A percentile compares a stretch with the other conserved stretches of the same genome.
phyloP scores from a whole-genome alignment of 1,139 yeast genomes.

The Groenewaldozyma sp. region DNA sequence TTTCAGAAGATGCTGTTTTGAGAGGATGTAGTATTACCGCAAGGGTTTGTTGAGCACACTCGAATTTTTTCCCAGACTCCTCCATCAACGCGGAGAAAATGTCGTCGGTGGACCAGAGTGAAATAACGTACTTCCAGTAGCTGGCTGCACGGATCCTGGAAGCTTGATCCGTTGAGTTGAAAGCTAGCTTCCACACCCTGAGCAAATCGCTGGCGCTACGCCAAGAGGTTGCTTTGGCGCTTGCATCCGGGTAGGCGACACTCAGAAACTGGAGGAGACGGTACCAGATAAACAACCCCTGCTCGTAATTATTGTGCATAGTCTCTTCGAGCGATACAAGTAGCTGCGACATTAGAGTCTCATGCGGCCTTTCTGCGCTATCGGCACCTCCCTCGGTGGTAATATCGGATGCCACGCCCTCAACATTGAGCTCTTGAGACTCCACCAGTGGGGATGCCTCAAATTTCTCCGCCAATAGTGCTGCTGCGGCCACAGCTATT shows the following conservation, averaged over 20 bases:
- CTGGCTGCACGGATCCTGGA: conserved; percentile 13
- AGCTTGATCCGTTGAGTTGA: conserved; percentile 13
- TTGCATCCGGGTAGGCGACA: conserved; percentile 12
- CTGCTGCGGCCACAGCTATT: background rate
- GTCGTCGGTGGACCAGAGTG: conserved; percentile 12
- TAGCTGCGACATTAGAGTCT: too few relatives aligned
- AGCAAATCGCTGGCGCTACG: conserved; percentile 13
- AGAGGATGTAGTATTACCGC: conserved; percentile 14
- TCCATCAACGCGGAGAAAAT: conserved; percentile 6
- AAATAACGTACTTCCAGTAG: conserved; percentile 16
- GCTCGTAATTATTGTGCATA: too few relatives aligned
- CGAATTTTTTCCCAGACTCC: background rate
- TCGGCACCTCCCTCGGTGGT: background rate
- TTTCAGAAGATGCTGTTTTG: conserved; percentile 11
- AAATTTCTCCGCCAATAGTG: background rate
- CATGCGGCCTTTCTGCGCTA: too few relatives aligned
- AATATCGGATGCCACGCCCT: background rate
- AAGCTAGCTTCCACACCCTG: conserved; percentile 15
- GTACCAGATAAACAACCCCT: conserved; percentile 17
- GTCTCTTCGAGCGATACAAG: too few relatives aligned
- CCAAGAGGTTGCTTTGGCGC: conserved; percentile 16
- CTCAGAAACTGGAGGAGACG: conserved; percentile 12
- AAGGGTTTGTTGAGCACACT: conserved; percentile 4
- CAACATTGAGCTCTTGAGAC: background rate
- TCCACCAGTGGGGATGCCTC: background rate